Evolutionary conservation across 2,329 filamentous ascomycete genomes (phyloP), one percentile per base, ranked within the genome.

Genomic region (Neofusicoccum kwambonambiense): DNA sequence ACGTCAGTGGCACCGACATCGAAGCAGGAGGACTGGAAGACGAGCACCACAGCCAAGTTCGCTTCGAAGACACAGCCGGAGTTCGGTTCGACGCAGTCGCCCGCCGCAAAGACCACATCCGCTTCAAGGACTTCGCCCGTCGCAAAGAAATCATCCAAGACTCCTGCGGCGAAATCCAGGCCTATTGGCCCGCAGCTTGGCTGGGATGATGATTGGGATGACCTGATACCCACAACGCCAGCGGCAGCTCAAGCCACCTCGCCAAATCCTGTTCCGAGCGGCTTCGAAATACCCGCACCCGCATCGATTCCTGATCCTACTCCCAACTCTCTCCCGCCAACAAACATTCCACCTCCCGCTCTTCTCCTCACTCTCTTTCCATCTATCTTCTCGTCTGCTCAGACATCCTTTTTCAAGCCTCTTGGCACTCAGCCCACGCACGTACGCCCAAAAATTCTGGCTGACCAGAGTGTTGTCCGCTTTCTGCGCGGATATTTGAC

Each of bases 311-410:
- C 60, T 1, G 62, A 76, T 41, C 56, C 70, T 37, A 62, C 68
- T 56, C 69, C 73, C 13, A 71, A 69, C 35, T 74, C 76, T 64
- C 66, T 78, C 27, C 90, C 92, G 5, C 93, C 93, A 4, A 92
- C 88, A 17, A 97, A 97, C 72, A 88, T 97, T 7, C 94, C 94
- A 9, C 94, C 94, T 4, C 94, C 94, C 1, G 91, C 91, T 0
- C 84, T 96, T 19, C 82, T 98, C 13, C 83, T 98, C 22, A 88
- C 90, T 8, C 77, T 92, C 7, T 92, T 97, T 69, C 87, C 91
- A 0, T 81, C 86, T 7, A 79, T 96, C 4, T 86, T 97, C 67
- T 82, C 85, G 19, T 81, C 89, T 34, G 88, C 89, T 4, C 86
- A 89, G 67, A 79, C 84, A 17, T 81, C 83, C 22, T 82, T 94